phyloP scores from a whole-genome alignment of 257 asterid species.

The Jasminum sambac region DNA sequence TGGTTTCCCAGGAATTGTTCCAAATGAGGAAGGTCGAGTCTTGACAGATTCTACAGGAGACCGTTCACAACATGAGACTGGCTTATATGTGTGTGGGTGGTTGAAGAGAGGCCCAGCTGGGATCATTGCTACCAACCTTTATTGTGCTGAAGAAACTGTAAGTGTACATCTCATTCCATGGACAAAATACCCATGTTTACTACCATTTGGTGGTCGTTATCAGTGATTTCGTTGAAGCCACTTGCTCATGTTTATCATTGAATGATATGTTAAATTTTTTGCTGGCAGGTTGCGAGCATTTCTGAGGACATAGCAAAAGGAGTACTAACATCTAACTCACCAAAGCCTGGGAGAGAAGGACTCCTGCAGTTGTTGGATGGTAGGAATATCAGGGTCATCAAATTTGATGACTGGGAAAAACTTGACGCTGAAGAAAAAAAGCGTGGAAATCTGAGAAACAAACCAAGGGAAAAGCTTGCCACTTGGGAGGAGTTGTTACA shows the following conservation, averaged over 20 bases:
- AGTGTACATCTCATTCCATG: constrained; percentile 22
- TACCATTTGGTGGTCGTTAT: constrained; percentile 4
- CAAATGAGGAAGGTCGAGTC: constrained; percentile 76
- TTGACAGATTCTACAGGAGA: constrained; percentile 39
- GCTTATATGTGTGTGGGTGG: constrained; percentile 91
- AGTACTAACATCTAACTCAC: constrained; percentile 37
- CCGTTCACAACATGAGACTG: constrained; percentile 44
- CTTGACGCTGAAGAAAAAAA: constrained; percentile 69
- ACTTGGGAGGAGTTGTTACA: constrained; percentile 71
- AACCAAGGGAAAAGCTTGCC: constrained; percentile 72
- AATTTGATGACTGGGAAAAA: constrained; percentile 64
- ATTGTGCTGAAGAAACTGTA: constrained; percentile 90
- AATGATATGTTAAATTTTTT: background rate
- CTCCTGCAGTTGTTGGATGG: constrained; percentile 54
- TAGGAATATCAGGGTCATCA: constrained; percentile 49
- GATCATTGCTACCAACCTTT: constrained; percentile 74
- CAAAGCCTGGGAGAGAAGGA: constrained; percentile 70
- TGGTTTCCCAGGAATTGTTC: constrained; percentile 62
- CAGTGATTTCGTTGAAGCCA: background rate
- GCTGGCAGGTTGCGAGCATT: constrained; percentile 65
- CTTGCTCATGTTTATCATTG: background rate
- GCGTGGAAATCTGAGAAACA: constrained; percentile 52
- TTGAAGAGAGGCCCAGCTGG: constrained; percentile 94
- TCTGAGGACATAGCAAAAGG: constrained; percentile 63
- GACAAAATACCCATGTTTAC: constrained; percentile 13